Conservation (phyloP, 2,329 filamentous ascomycete species). For the Colletotrichum filicis region DNA sequence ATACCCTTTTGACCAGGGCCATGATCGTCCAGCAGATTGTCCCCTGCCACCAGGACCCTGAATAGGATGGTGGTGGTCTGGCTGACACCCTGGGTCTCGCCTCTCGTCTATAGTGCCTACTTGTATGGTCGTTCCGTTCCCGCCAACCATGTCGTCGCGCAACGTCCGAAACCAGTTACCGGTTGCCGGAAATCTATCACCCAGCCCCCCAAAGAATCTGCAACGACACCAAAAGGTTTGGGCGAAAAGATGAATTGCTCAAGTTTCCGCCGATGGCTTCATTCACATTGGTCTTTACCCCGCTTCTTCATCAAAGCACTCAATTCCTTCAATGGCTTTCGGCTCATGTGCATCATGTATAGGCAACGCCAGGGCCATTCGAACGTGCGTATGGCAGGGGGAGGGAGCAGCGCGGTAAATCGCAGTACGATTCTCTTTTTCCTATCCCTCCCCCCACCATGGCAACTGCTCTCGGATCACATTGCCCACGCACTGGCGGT, state of each 20-base stretch:
- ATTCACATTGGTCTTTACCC: background rate
- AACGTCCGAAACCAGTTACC: background rate
- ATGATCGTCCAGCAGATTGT: slow-evolving; percentile 22
- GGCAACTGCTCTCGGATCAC: slow-evolving; percentile 1
- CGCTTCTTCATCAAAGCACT: background rate
- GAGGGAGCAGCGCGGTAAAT: background rate
- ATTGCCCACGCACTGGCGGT: background rate
- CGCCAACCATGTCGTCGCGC: background rate
- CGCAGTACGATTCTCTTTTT: background rate
- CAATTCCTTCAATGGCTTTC: background rate
- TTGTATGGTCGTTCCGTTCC: background rate
- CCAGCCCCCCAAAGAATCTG: background rate
- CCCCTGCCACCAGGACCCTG: slow-evolving; percentile 26
- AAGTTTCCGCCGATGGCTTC: background rate
- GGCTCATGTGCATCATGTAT: background rate
- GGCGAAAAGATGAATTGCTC: background rate
- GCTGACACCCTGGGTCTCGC: background rate
- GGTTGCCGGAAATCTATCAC: background rate
- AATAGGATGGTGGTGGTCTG: slow-evolving; percentile 1
- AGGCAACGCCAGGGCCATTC: background rate
- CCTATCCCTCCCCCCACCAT: background rate
- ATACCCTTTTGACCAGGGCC: slow-evolving; percentile 18
- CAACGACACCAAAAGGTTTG: background rate
- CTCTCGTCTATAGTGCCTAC: background rate
- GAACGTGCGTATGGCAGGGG: background rate